Conservation (phyloP, 192 early-diverging fungal species). For the Coemansia sp. region DNA sequence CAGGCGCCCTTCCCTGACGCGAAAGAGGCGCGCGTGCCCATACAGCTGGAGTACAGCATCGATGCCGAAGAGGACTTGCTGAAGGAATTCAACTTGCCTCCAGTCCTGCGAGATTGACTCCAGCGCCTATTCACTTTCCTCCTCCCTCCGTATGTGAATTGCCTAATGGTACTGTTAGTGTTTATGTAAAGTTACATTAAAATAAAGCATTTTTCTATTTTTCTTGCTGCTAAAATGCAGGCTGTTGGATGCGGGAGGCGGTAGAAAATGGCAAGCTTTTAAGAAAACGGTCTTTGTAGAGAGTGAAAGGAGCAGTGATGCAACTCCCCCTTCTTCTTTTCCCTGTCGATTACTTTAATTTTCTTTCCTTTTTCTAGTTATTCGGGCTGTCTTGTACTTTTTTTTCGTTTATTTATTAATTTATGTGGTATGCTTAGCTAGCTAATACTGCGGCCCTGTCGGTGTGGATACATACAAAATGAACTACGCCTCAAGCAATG, state of each 20-base stretch:
- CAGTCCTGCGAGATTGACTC: slow-evolving; percentile 28
- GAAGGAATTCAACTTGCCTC: slow-evolving; percentile 27
- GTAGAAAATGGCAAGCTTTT: neutral
- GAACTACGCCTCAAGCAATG: slow-evolving; percentile 33
- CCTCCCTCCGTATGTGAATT: neutral
- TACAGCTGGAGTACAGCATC: slow-evolving; percentile 48
- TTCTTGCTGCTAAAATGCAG: neutral
- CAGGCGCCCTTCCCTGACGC: slow-evolving; percentile 47
- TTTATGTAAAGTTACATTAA: neutral
- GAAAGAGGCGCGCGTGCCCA: slow-evolving; percentile 48
- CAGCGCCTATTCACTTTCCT: neutral
- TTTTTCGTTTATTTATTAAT: slow-evolving; percentile 3
- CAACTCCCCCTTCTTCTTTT: neutral
- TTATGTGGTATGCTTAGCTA: neutral
- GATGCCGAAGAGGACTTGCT: slow-evolving; percentile 45
- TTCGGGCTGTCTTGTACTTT: neutral
- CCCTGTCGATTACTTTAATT: neutral
- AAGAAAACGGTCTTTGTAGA: no score
- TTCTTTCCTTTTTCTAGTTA: neutral
- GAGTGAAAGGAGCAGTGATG: neutral
- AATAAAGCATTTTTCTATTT: neutral
- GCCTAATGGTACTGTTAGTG: neutral
- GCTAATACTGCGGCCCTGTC: neutral
- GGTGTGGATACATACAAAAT: slow-evolving; percentile 9
- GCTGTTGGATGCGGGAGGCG: no score